Conservation (phyloP, 495 filamentous ascomycete genomes). For the Daldinia decipiens region DNA sequence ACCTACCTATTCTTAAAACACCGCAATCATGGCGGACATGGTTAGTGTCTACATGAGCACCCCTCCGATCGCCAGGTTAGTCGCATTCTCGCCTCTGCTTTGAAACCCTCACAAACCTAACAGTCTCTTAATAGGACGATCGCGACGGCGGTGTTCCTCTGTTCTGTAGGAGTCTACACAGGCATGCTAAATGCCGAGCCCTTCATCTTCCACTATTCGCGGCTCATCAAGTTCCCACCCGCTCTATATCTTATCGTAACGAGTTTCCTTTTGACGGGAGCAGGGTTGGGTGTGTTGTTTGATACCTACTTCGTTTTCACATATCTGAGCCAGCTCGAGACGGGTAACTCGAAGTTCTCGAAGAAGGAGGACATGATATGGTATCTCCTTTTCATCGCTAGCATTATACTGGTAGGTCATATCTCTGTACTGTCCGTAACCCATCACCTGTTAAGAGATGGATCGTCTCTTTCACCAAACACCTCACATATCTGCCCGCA, state of each 20-base stretch:
- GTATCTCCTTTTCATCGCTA: slow-evolving; percentile 58
- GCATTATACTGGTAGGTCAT: slow-evolving; percentile 58
- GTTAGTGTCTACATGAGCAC: slow-evolving; percentile 42
- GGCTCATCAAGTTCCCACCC: slow-evolving; percentile 71
- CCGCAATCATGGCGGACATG: slow-evolving; percentile 45
- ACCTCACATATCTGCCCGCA: slow-evolving; percentile 97
- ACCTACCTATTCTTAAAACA: neutral
- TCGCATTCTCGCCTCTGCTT: neutral
- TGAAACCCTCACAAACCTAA: slow-evolving; percentile 12
- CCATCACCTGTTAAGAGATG: neutral
- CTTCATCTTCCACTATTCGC: slow-evolving; percentile 66
- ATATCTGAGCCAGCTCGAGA: slow-evolving; percentile 58
- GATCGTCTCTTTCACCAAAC: slow-evolving; percentile 22
- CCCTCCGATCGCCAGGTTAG: slow-evolving; percentile 49
- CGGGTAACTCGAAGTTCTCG: slow-evolving; percentile 52
- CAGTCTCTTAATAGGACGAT: slow-evolving; percentile 66
- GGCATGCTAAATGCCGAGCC: slow-evolving; percentile 63
- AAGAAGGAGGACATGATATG: slow-evolving; percentile 60
- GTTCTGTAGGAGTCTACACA: slow-evolving; percentile 70
- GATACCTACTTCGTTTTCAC: slow-evolving; percentile 78
- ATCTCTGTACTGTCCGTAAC: slow-evolving; percentile 14
- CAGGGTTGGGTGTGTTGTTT: slow-evolving; percentile 71
- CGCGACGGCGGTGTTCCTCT: slow-evolving; percentile 70
- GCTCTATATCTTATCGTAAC: slow-evolving; percentile 66
- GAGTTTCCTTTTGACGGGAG: slow-evolving; percentile 76